Conservation (phyloP, 192 early-diverging fungal genomes). For the Cetraspora pellucida region DNA sequence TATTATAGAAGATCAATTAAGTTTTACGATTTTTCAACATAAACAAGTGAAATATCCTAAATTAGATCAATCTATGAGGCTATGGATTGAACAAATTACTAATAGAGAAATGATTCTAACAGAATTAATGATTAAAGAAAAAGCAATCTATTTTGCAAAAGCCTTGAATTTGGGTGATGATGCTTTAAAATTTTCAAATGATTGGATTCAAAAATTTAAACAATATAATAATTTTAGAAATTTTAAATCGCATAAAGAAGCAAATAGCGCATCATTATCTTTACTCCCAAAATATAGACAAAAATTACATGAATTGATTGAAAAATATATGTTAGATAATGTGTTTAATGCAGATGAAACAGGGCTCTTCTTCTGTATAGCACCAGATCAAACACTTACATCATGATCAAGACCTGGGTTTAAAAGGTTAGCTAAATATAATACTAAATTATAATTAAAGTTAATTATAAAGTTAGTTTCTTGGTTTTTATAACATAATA, state of each 20-base stretch:
- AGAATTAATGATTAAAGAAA: not conserved
- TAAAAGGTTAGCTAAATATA: too few species aligned
- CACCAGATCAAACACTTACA: not conserved
- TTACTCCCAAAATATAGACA: not conserved
- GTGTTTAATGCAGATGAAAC: constrained; percentile 8
- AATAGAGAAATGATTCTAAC: not conserved
- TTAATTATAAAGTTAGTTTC: too few species aligned
- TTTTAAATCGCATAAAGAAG: not conserved
- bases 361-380: not conserved
- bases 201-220: not conserved
- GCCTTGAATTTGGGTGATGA: not conserved
- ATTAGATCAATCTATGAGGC: not conserved
- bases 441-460: too few species aligned
- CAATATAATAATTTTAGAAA: not conserved
- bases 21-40: not conserved
- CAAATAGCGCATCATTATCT: not conserved
- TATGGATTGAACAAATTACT: not conserved
- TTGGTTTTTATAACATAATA: too few species aligned
- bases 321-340: not conserved
- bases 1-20: not conserved
- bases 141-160: not conserved
- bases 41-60: not conserved
- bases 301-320: constrained; percentile 12
- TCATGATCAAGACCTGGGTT: not conserved
- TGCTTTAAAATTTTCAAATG: constrained; percentile 9